Evolutionary conservation across 1,284 basidiomycete genomes (phyloP), one percentile per base, ranked within the genome.

Genomic region (Ustilago sp.): DNA sequence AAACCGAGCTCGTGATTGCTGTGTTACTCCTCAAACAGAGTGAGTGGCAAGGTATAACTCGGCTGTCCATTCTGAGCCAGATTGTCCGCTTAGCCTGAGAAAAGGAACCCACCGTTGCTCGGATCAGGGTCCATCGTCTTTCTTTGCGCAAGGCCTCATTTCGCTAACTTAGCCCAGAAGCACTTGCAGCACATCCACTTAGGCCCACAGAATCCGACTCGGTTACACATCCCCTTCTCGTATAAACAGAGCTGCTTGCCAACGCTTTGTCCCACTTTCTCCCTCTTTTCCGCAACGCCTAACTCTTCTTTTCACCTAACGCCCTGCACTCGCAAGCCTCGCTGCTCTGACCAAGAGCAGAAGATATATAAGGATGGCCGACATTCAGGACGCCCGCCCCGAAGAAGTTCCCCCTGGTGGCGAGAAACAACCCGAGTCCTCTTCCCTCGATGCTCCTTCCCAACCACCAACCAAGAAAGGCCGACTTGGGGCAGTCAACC

Each of bases 401-500:
- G 38, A 61, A 17, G 51, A 63, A 1, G 4, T 58, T 35, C 64
- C 70, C 53, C 70, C 70, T 2, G 47, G 12, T 1, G 70, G 56
- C 54, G 70, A 74, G 50, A 64, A 68, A 43, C 34, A 53, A 15
- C 53, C n/a, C 17, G 51, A 52, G 2, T 36, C 38, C 36, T 19
- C 45, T 32, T 47, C 32, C 11, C 17, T 57, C 47, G 65, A 68
- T 4, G 58, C 57, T 15, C 51, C 65, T 28, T 35, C 43, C 38
- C 58, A 64, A 19, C 68, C 74, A 13, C 23, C 38, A 7, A 23
- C 68, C 45, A 64, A 68, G 38, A 77, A 77, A 53, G 41, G 52
- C 28, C 63, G 67, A 8, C 66, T 77, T 8, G 67, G 70, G 1
- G 70, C 70, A 3, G 70, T 77, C n/a, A 57, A 55, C 1, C 56